Conservation (phyloP, 768 basidiomycete genomes). For the Rubroboletus pulcherrimus region DNA sequence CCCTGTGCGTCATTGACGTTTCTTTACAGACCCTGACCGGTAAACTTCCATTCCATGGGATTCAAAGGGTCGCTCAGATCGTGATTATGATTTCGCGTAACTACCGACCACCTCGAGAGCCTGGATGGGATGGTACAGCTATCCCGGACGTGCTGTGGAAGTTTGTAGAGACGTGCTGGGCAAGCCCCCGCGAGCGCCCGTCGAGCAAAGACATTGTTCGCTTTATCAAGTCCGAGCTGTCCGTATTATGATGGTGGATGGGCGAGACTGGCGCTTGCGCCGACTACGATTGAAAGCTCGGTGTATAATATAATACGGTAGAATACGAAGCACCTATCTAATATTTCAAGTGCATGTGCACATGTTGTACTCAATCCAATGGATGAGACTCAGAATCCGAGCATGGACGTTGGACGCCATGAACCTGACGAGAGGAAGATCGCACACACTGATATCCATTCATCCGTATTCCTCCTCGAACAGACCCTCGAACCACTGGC, state of each 20-base stretch:
- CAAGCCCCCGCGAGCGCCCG: conserved; percentile 14
- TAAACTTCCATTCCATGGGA: conserved; percentile 21
- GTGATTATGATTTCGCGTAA: conserved; percentile 20
- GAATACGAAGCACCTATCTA: not conserved
- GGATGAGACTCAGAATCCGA: not conserved
- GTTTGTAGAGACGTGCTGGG: conserved; percentile 25
- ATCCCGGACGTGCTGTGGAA: conserved; percentile 24
- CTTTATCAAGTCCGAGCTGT: conserved; percentile 14
- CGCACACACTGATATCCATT: not conserved
- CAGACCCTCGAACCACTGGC: not conserved
- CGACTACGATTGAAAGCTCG: not conserved
- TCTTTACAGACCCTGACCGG: conserved; percentile 19
- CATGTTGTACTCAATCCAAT: not conserved
- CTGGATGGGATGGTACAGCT: conserved; percentile 19
- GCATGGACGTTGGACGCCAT: not conserved
- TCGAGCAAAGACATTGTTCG: conserved; percentile 4
- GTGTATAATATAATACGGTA: not conserved
- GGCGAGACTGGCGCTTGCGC: not conserved
- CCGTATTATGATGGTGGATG: not conserved
- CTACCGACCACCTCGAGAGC: conserved; percentile 6
- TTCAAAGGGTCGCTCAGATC: conserved; percentile 21
- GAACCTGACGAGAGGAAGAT: not conserved
- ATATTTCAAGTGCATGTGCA: not conserved
- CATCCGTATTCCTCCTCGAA: not conserved
- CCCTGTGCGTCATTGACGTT: not conserved